These are phyloP conservation scores for Jamesozyma gamospora DNA, from an alignment of 805 yeast species.

Conservation along the genomic window DNA sequence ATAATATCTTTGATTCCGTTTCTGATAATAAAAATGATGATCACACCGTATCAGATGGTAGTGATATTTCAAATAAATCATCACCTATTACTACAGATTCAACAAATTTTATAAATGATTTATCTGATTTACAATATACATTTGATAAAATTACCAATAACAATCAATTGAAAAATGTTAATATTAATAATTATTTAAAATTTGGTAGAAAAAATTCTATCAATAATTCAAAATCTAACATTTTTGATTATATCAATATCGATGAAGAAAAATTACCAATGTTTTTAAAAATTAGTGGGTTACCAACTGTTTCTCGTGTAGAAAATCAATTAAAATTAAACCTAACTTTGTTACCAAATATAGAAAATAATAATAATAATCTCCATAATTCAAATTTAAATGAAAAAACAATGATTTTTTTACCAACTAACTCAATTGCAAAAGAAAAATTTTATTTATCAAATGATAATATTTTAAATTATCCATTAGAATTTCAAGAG, in stretches of 20 bases:
- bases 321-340: slow-evolving; percentile 86
- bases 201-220: slow-evolving; percentile 17
- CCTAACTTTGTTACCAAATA: slow-evolving; percentile 34
- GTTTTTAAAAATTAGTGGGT: slow-evolving; percentile 42
- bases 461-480: slow-evolving; percentile 25
- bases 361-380: not conserved
- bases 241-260: slow-evolving; percentile 21
- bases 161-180: not conserved
- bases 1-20: not conserved
- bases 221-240: slow-evolving; percentile 15
- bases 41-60: not conserved
- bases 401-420: slow-evolving; percentile 43
- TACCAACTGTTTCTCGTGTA: slow-evolving; percentile 79
- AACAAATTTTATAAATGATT: not conserved
- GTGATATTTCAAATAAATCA: not conserved
- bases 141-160: not conserved
- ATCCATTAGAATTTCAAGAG: slow-evolving; percentile 39
- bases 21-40: not conserved
- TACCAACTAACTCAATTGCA: slow-evolving; percentile 79
- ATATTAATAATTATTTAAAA: not conserved
- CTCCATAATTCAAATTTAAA: slow-evolving; percentile 33
- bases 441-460: slow-evolving; percentile 70
- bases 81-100: not conserved
- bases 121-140: not conserved
- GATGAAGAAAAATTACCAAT: slow-evolving; percentile 31